Evolutionary conservation across 1,139 yeast genomes (phyloP), one percentile per base, ranked within the genome.

Genomic region (Zygoascus sp.): DNA sequence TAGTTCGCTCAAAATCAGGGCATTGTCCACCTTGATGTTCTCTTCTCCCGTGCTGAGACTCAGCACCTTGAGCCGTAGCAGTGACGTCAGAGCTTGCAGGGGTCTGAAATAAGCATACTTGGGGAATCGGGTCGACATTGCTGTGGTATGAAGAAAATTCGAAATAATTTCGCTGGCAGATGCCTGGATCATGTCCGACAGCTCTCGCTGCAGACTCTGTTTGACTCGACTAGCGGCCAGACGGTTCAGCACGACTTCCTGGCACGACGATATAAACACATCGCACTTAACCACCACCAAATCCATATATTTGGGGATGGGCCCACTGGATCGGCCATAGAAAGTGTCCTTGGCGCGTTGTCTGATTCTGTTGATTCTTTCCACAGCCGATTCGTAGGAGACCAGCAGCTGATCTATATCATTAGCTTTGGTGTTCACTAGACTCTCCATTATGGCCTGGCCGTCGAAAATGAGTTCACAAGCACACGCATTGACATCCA

Each of bases 101-200:
- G 82, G 80, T 37, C 82, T 61, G 54, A 76, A 78, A 58, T 75
- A 75, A 57, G 77, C 70, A 52, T 75, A 76, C 1, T 81, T 75
- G 1, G 83, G 83, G 48, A 73, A 73, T 46, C 68, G 61, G 6
- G 67, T 56, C 1, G 75, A 69, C 45, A 66, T 64, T 7, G 65
- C 64, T 46, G 74, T 69, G 30, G 76, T 50, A 20, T 61, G 61
- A 15, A 74, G 65, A 58, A 77, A 77, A 6, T 74, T 66, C 40
- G 70, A 72, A 34, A 78, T 64, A 32, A 75, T 23, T 30, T 32
- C 21, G 32, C 25, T 35, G 16, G 40, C 23, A 15, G 32, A 21
- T 9, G 39, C 25, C 27, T 41, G 35, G 34, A 44, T 21, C 15
- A 19, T 34, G 3, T 23, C 39, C 34, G 47, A 42, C 42, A 32